Percentiles rank a stretch among this genome's conserved stretches.
phyloP scores from a whole-genome alignment of 176 grass and related monocot genomes.

The Cenchrus fungigraminus region DNA sequence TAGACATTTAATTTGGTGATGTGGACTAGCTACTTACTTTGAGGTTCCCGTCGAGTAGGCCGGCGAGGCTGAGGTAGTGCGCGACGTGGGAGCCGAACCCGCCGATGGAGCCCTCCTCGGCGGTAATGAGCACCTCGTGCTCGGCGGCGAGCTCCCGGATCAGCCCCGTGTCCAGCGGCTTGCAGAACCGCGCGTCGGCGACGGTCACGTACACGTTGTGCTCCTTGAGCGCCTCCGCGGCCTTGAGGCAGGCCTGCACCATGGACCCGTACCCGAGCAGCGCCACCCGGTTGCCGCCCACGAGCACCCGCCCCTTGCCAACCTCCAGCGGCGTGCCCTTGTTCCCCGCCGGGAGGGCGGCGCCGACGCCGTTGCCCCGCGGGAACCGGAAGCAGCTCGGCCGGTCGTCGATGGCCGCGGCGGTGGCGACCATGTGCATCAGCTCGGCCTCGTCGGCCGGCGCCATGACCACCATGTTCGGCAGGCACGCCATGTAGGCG shows the following conservation, averaged over 20 bases:
- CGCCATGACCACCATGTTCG: conserved; percentile 99
- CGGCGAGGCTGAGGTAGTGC: conserved; percentile 73
- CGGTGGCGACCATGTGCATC: conserved; percentile 97
- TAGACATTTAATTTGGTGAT: not conserved
- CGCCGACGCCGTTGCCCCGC: conserved; percentile 76
- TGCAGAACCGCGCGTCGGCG: conserved; percentile 88
- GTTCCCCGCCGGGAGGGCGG: conserved; percentile 53
- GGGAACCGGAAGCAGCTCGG: conserved; percentile 92
- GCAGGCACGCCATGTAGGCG: conserved; percentile 89
- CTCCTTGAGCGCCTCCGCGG: conserved; percentile 63
- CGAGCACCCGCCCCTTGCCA: conserved; percentile 76
- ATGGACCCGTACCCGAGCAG: conserved; percentile 84
- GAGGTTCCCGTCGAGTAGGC: conserved; percentile 77
- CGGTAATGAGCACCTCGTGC: conserved; percentile 86
- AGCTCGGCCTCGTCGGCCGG: conserved; percentile 91
- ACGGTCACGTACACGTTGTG: conserved; percentile 74
- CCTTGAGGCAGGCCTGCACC: conserved; percentile 82
- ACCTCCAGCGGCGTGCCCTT: conserved; percentile 73
- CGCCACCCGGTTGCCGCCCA: conserved; percentile 70
- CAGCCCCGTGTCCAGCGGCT: conserved; percentile 75
- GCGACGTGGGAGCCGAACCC: conserved; percentile 88
- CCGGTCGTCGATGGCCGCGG: conserved; percentile 80
- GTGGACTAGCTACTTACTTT: conserved; percentile 50
- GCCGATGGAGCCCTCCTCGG: conserved; percentile 85
- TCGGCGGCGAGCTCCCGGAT: conserved; percentile 65